Evolutionary conservation across 2,329 filamentous ascomycete genomes (phyloP).

Genomic region (Alternaria longipes): DNA sequence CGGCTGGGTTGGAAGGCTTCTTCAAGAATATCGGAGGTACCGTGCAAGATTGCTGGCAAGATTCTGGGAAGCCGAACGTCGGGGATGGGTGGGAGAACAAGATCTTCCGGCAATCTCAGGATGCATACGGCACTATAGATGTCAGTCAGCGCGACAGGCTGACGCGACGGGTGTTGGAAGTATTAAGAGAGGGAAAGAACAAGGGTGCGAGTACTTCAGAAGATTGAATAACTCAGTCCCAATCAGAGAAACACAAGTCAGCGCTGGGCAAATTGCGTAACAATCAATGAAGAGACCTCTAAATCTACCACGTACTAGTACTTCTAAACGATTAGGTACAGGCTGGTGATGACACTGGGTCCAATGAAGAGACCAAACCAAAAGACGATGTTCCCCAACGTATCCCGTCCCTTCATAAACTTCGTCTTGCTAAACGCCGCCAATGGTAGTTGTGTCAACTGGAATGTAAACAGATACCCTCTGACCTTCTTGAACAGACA

Average conservation of each 20-base stretch:
- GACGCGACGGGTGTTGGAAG: constrained; percentile 55
- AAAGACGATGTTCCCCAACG: constrained; percentile 77
- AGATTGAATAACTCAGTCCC: not conserved
- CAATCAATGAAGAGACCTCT: not conserved
- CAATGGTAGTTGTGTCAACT: constrained; percentile 78
- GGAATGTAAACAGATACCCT: constrained; percentile 76
- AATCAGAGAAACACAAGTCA: not conserved
- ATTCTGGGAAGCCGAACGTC: constrained; percentile 56
- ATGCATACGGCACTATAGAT: constrained; percentile 59
- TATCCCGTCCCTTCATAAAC: constrained; percentile 69
- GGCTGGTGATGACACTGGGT: constrained; percentile 68
- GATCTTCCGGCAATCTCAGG: constrained; percentile 57
- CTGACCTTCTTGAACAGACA: constrained; percentile 80
- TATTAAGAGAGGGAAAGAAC: constrained; percentile 44
- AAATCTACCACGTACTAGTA: not conserved
- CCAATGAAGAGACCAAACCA: constrained; percentile 83
- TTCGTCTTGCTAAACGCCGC: constrained; percentile 72
- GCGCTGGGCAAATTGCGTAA: not conserved
- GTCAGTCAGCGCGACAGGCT: constrained; percentile 52
- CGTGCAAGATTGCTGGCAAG: constrained; percentile 64
- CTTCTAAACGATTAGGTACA: constrained; percentile 60
- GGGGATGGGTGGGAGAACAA: constrained; percentile 58
- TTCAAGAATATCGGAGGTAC: constrained; percentile 66
- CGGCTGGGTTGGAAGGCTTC: constrained; percentile 62
- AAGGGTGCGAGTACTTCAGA: not conserved